A percentile compares a stretch with the other conserved stretches of the same genome.
These are phyloP conservation scores for Emergomyces africanus DNA, from an alignment of 2,329 filamentous ascomycete genomes.

Conservation along the genomic window DNA sequence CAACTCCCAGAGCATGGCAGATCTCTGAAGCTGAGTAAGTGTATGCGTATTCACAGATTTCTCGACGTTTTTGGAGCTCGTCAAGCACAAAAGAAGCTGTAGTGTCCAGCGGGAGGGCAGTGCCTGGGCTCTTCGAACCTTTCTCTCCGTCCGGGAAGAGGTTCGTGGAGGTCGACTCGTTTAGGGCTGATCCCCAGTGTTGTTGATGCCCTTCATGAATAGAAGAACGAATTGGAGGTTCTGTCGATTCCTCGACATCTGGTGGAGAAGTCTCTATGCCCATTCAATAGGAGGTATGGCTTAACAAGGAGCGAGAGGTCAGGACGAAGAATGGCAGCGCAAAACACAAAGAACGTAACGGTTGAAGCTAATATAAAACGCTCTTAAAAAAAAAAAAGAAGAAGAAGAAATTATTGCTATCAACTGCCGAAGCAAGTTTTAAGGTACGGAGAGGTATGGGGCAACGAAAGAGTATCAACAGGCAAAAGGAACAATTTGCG, in stretches of 20 bases:
- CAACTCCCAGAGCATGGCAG: slow-evolving; percentile 13
- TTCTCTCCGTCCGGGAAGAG: slow-evolving; percentile 11
- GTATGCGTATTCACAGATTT: slow-evolving; percentile 15
- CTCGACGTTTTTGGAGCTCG: slow-evolving; percentile 5
- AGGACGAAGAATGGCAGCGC: neutral
- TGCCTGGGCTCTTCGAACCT: slow-evolving; percentile 3
- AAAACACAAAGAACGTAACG: neutral
- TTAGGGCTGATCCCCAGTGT: slow-evolving; percentile 12
- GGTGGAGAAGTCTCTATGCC: slow-evolving; percentile 25
- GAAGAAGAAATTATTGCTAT: too few relatives aligned
- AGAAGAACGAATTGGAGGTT: slow-evolving; percentile 27
- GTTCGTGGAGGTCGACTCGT: slow-evolving; percentile 9
- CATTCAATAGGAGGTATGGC: slow-evolving; percentile 22
- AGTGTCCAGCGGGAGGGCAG: neutral
- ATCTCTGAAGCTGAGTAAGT: slow-evolving; percentile 13
- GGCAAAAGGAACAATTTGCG: neutral
- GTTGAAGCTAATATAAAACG: neutral
- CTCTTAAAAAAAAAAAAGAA: neutral
- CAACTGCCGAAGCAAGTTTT: neutral
- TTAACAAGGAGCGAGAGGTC: neutral
- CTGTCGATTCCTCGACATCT: slow-evolving; percentile 32
- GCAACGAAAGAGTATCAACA: neutral
- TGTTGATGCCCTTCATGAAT: slow-evolving; percentile 14
- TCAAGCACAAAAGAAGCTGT: slow-evolving; percentile 4
- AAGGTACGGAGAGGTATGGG: neutral